These are phyloP conservation scores for Castanea crenata DNA, from an alignment of 306 rosid genomes.

Conservation along the genomic window DNA sequence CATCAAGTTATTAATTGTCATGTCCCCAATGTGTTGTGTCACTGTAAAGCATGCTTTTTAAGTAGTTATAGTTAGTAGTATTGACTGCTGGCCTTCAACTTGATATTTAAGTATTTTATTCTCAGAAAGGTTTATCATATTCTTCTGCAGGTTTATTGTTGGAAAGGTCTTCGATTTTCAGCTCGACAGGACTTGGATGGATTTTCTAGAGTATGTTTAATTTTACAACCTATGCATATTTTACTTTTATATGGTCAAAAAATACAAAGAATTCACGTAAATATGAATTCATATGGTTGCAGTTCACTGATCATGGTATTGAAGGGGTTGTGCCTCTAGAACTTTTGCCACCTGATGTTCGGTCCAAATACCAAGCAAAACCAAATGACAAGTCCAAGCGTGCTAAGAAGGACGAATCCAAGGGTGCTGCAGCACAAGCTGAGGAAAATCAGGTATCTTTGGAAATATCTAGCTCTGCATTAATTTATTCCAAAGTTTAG, in stretches of 20 bases:
- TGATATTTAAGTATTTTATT: background rate
- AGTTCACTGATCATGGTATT: constrained; percentile 88
- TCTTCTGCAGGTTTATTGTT: constrained; percentile 84
- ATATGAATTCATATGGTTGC: constrained; percentile 21
- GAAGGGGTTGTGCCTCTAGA: constrained; percentile 96
- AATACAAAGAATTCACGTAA: constrained; percentile 1
- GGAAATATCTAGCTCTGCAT: constrained; percentile 16
- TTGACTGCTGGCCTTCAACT: background rate
- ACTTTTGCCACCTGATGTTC: constrained; percentile 80
- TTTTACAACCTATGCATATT: background rate
- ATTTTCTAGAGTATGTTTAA: constrained; percentile 68
- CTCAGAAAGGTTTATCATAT: constrained; percentile 7
- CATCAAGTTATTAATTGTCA: too few species aligned
- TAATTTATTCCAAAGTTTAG: background rate
- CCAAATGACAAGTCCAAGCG: constrained; percentile 82
- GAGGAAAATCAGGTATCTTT: constrained; percentile 84
- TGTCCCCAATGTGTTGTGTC: too few species aligned
- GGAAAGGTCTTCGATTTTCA: constrained; percentile 94
- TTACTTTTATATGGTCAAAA: background rate
- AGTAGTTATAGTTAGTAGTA: background rate
- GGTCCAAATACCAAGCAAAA: constrained; percentile 80
- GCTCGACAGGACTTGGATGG: constrained; percentile 99
- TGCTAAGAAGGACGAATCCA: constrained; percentile 78
- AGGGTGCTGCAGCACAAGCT: constrained; percentile 54
- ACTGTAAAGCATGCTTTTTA: background rate